A percentile compares a stretch with the other conserved stretches of the same genome.
Conservation (phyloP, 1,139 yeast genomes). For the Magnusiomyces magnusii region DNA sequence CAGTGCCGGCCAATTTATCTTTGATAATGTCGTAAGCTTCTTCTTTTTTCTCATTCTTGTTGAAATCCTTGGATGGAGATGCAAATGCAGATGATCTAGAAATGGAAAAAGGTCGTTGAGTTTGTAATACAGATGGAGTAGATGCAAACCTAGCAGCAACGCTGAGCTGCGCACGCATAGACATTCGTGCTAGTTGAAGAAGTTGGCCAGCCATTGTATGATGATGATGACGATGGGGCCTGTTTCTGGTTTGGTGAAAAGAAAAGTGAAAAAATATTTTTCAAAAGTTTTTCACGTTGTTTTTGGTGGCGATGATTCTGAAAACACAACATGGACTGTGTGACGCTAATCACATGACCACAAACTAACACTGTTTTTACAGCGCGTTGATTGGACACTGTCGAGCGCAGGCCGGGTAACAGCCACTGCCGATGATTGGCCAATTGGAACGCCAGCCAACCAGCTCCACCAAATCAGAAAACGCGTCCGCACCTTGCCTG, state of each 20-base stretch:
- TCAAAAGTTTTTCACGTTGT: neutral
- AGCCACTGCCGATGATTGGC: neutral
- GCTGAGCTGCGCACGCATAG: conserved; percentile 8
- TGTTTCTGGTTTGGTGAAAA: neutral
- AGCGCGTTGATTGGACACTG: neutral
- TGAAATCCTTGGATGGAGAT: neutral
- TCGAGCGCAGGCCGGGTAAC: conserved; percentile 1
- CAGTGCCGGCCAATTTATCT: conserved; percentile 1
- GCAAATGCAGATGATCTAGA: neutral
- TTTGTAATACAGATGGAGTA: neutral
- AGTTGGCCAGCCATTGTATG: conserved; percentile 6
- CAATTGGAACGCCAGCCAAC: conserved; percentile 5
- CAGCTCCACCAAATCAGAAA: neutral
- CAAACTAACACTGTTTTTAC: neutral
- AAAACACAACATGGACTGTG: neutral
- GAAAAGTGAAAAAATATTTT: neutral
- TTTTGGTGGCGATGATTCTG: neutral
- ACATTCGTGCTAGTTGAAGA: conserved; percentile 10
- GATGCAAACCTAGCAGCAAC: conserved; percentile 5
- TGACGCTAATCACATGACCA: conserved; percentile 1
- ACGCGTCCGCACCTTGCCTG: no score
- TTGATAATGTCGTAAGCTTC: neutral
- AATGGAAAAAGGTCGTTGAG: conserved; percentile 7
- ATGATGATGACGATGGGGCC: neutral
- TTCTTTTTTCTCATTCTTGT: neutral